Base-by-base conservation (phyloP, 306 rosid genomes). In the Fagus crenata region DNA sequence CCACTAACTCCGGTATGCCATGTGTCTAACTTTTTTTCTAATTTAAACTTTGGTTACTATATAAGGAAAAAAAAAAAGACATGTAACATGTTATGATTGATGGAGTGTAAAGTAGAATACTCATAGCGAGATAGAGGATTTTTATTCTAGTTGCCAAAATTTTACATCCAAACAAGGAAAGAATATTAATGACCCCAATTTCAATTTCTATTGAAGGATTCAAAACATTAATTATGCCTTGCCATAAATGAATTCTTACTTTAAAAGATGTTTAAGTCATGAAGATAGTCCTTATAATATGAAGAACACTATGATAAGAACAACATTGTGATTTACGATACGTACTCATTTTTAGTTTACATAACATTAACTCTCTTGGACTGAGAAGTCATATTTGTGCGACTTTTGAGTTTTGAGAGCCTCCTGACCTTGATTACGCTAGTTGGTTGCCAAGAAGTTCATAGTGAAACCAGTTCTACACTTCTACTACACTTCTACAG, bases 151-250 rank as follows among this genome's bases (percentile, higher is more conserved):
- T 13, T 61, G 8, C 68, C 68, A 61, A 67, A 39, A 39, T 6
- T 39, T 7, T 39, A 39, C 8, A 17, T 39, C 32, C 71, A 67
- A 39, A 67, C 32, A 67, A 15, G 71, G 28, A 37, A 67, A 37
- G 49, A 15, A 28, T n/a, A 67, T 77, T 22, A 77, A 53, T 54
- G 33, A 7, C 58, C 7, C 37, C 32, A 54, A 56, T 46, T 54
- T 28, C 49, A 69, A 31, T 55, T 54, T 49, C 68, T 40, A 39
- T 13, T 6, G 7, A 42, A 32, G n/a, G 46, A 35, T 58, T 54
- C 14, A 8, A 41, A 13, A 58, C 69, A 69, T 69, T 76, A 7
- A 77, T 77, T 40, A 42, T 42, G 54, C 13, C 18, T 28, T 69
- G 41, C 22, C 75, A 42, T 56, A 12, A 58, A 3, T 33, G 36